Percentiles rank a stretch among this genome's conserved stretches.
Evolutionary conservation across 345 rosid species (phyloP).

Genomic region (Linum lewisii): DNA sequence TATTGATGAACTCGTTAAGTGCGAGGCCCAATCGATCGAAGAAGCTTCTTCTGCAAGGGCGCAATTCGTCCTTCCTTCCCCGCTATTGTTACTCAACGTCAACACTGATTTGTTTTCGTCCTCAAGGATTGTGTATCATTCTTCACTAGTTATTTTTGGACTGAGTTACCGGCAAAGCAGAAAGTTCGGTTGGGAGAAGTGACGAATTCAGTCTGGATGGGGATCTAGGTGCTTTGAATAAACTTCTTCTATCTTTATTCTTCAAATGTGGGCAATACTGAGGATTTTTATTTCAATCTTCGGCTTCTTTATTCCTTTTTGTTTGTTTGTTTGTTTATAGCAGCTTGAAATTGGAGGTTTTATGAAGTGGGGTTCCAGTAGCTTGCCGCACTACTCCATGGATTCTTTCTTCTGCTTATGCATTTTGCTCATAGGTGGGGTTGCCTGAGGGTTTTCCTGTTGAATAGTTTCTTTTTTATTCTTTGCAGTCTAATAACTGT

Average conservation of each 20-base stretch:
- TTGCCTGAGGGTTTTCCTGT: neutral
- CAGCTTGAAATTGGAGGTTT: neutral
- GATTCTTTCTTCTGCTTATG: slow-evolving; percentile 2
- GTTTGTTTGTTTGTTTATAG: neutral
- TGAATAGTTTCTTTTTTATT: neutral
- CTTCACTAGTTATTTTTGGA: neutral
- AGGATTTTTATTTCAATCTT: neutral
- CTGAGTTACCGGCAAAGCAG: no score
- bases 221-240: neutral
- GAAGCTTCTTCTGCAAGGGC: neutral
- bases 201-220: neutral
- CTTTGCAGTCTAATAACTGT: neutral
- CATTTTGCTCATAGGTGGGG: neutral
- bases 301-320: neutral
- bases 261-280: neutral
- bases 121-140: neutral
- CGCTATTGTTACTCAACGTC: neutral
- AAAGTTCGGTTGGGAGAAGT: no score
- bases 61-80: neutral
- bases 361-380: neutral
- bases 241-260: neutral
- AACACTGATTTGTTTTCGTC: neutral
- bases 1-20: neutral
- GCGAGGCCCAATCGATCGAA: neutral
- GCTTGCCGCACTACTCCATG: neutral